Conservation (phyloP, 805 yeast species). For the Metschnikowia noctiluminum region DNA sequence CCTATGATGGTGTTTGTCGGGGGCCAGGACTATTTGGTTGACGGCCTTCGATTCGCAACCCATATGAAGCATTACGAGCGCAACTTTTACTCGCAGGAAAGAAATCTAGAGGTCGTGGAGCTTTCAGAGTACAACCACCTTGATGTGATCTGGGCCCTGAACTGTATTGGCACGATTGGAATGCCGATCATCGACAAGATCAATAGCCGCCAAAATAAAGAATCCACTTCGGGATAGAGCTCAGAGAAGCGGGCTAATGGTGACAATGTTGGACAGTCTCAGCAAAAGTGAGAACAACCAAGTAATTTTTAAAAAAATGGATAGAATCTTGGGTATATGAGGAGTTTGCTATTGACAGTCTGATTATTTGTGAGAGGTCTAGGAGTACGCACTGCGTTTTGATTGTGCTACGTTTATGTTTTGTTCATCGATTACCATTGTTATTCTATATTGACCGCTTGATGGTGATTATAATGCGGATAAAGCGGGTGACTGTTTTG, state of each 20-base stretch:
- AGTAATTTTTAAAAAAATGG: too few relatives aligned
- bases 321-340: too few relatives aligned
- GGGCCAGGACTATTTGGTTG: conserved; percentile 70
- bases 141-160: conserved; percentile 92
- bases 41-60: conserved; percentile 61
- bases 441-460: too few relatives aligned
- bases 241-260: background rate
- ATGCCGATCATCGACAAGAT: conserved; percentile 22
- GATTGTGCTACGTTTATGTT: too few relatives aligned
- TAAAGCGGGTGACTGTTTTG: too few relatives aligned
- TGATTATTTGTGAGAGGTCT: too few relatives aligned
- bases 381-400: too few relatives aligned
- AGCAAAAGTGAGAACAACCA: background rate
- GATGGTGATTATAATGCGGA: too few relatives aligned
- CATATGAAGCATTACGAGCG: conserved; percentile 65
- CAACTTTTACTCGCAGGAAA: conserved; percentile 30
- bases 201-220: background rate
- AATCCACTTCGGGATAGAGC: too few relatives aligned
- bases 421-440: too few relatives aligned
- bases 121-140: conserved; percentile 74
- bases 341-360: too few relatives aligned
- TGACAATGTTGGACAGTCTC: background rate
- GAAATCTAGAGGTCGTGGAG: conserved; percentile 36
- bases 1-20: conserved; percentile 72
- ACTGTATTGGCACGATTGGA: conserved; percentile 66